Evolutionary conservation across 768 basidiomycete species (phyloP).

Genomic region (Chalciporus pseudorubinellus): DNA sequence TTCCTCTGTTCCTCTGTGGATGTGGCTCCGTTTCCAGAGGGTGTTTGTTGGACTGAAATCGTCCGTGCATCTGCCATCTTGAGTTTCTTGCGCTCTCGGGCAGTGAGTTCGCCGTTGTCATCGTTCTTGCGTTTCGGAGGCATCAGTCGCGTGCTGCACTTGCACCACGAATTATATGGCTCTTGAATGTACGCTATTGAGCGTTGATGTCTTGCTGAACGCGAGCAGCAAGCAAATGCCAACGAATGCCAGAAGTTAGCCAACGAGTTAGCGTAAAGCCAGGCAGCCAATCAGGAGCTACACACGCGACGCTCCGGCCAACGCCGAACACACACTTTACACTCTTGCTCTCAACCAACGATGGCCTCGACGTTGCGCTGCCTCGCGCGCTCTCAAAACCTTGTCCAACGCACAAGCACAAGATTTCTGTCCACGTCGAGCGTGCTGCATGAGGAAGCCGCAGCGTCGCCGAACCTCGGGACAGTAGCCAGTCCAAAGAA

Average conservation of each 20-base stretch:
- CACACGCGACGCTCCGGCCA: conserved; percentile 14
- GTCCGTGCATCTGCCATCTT: conserved; percentile 63
- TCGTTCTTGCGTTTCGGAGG: conserved; percentile 41
- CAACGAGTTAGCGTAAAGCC: not conserved
- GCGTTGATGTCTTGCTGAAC: not conserved
- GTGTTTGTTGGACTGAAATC: conserved; percentile 56
- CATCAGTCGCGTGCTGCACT: conserved; percentile 25
- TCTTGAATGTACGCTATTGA: not conserved
- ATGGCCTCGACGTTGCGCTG: conserved; percentile 40
- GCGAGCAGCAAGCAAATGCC: not conserved
- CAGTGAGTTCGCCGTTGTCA: conserved; percentile 27
- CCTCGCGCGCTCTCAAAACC: conserved; percentile 17
- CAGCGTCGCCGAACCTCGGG: conserved; percentile 49
- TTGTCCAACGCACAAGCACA: conserved; percentile 15
- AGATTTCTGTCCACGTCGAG: conserved; percentile 47
- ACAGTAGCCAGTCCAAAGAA: conserved; percentile 58
- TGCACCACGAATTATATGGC: not conserved
- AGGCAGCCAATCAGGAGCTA: not conserved
- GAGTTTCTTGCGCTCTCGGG: conserved; percentile 65
- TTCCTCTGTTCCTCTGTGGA: conserved; percentile 17
- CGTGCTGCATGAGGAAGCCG: conserved; percentile 41
- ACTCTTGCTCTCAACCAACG: not conserved
- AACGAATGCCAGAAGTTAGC: too few relatives aligned
- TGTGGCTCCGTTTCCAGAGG: conserved; percentile 8
- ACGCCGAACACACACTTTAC: conserved; percentile 19